Base-by-base conservation (phyloP, 345 rosid genomes). In the Hibiscus tridactylites region DNA sequence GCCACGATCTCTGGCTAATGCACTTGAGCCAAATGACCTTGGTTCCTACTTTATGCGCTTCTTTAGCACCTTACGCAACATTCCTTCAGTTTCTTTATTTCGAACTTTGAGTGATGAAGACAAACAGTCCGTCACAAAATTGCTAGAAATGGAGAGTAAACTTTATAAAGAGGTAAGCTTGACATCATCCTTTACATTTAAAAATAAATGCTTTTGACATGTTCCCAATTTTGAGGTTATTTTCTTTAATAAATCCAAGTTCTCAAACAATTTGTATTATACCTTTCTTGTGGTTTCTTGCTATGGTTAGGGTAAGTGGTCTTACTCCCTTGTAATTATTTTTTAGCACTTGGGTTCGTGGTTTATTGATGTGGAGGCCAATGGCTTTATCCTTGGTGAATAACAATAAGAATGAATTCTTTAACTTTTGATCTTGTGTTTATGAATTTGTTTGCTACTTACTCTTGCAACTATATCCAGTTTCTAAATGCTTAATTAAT, bases 1-100 rank as follows among this genome's bases (percentile, higher is more conserved):
- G 37, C 75, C 79, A 9, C 75, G 33, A 31, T 71, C 85, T 76
- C 75, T 77, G 47, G 78, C 77, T 33, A 85, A 75, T 72, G 83
- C 85, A 73, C 71, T 70, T 65, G 98, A 92, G 83, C 76, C 81
- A 2, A 83, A 77, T 84, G 98, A 91, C 79, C 85, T 88, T 69
- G 90, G 94, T 66, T 82, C 91, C 3, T 90, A 88, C 82, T 96
- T 95, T 71, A 83, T 96, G 93, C 75, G 75, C 16, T 96, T 92
- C 77, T 85, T 92, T 72, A 80, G 87, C 82, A 92, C 96, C 70
- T 80, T 96, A 76, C 89, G 89, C 68, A 91, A 78, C 76, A 96
- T 96, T 80, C 99, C 99, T 62, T 92, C 99, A 5, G 90, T 96
- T 78, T 92, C 98, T 65, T 87, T 92, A 62, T 96, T 90, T 71